These are phyloP conservation scores for Scenedesmus sp. DNA, from an alignment of 163 green algal species.

Conservation along the genomic window DNA sequence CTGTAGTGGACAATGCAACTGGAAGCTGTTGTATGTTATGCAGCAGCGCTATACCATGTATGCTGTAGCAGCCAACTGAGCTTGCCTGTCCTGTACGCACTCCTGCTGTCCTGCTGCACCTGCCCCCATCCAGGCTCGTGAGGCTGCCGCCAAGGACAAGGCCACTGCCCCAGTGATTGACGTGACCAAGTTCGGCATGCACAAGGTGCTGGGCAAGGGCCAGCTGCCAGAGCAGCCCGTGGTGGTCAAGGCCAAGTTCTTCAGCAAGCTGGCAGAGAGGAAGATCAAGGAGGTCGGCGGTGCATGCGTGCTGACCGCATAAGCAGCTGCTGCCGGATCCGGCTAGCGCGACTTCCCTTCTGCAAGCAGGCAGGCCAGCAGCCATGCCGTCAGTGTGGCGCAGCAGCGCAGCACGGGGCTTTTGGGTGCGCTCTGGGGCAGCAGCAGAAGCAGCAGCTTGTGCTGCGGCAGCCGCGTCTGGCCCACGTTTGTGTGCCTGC, in stretches of 20 bases:
- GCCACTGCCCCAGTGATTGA: conserved; percentile 93
- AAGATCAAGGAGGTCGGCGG: conserved; percentile 98
- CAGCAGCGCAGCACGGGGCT: not conserved
- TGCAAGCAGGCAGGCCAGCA: not conserved
- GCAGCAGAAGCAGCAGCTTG: conserved; percentile 22
- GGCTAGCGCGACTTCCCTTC: not conserved
- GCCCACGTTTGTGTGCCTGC: not conserved
- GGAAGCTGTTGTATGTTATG: no score
- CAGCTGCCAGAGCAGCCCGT: conserved; percentile 94
- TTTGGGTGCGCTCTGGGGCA: not conserved
- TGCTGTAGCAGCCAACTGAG: not conserved
- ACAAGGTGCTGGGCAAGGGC: conserved; percentile 97
- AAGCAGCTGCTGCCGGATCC: conserved; percentile 43
- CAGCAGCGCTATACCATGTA: no score
- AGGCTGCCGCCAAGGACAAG: conserved; percentile 86
- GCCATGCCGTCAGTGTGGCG: not conserved
- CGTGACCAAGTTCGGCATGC: conserved; percentile 95
- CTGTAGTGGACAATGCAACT: no score
- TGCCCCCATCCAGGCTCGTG: conserved; percentile 83
- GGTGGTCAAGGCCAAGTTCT: conserved; percentile 98
- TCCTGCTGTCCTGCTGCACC: not conserved
- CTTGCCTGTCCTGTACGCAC: not conserved
- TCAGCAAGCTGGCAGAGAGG: conserved; percentile 97
- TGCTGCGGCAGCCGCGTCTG: not conserved
- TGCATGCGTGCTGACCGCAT: conserved; percentile 78